Evolutionary conservation across 2,329 filamentous ascomycete species (phyloP), one percentile per base, ranked within the genome.

Genomic region (Sporothrix mexicana): DNA sequence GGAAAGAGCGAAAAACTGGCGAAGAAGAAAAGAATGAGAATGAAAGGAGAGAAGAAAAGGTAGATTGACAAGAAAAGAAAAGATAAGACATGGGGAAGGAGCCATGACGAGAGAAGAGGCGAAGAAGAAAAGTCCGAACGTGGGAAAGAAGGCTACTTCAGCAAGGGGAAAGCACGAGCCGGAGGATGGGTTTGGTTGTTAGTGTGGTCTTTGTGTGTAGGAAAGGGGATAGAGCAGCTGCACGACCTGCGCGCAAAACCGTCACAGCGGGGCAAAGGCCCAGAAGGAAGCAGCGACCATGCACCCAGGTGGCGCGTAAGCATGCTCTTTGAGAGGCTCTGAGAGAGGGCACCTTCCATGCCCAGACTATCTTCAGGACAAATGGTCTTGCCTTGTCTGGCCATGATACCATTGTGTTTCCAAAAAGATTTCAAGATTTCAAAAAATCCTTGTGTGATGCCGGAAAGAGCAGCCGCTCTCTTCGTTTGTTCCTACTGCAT

Each of bases 401-500:
- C 57, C 20, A 43, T 15, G 57, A 20, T 59, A 8, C 25, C 25
- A 36, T 59, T 64, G 36, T 45, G 17, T 45, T 13, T 36, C 30
- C 30, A 36, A 36, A 36, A 36, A 36, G 30, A 6, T 36, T 36
- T 36, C 30, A 36, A 36, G 30, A 36, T 36, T 36, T 36, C 30
- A 36, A 36, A 36, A 36, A 36, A 36, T 20, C 51, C 20, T 49
- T 30, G 43, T 49, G 43, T 47, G 41, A 20, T 66, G n/a, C 20
- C 9, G 41, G 53, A 15, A 59, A 41, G 57, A 45, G 69, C 67
- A 49, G 23, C 13, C 55, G 55, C 20, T 41, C 3, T n/a, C n/a
- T n/a, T 64, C 69, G 69, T 41, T 25, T 62, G 69, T 6, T 62
- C 69, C 23, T 71, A 62, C 69, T 62, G 15, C 15, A 62, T 71